A percentile compares a stretch with the other conserved stretches of the same genome.
Conservation (phyloP, 176 grass and related monocot species). For the Aegilops sharonensis region DNA sequence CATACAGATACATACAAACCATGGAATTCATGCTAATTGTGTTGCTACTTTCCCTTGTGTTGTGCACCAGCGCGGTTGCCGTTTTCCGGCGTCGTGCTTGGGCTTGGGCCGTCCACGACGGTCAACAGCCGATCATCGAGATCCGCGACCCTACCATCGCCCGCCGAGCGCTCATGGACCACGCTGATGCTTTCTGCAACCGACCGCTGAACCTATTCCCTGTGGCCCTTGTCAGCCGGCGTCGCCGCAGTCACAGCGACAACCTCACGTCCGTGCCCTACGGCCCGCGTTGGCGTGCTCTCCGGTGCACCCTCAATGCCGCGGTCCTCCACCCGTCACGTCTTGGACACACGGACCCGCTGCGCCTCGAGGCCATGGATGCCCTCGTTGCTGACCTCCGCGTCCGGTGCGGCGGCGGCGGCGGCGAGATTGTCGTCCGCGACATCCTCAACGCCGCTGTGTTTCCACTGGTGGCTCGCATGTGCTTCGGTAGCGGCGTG, state of each 20-base stretch:
- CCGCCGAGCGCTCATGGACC: background rate
- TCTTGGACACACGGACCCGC: background rate
- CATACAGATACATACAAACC: background rate
- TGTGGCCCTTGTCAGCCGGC: background rate
- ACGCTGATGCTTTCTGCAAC: background rate
- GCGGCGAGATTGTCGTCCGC: background rate
- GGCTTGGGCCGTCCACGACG: background rate
- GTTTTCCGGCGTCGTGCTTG: background rate
- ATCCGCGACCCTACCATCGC: background rate
- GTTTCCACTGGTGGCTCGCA: background rate
- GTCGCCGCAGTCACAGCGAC: background rate
- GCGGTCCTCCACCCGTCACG: background rate
- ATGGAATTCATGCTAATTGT: background rate
- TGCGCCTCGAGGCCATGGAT: background rate
- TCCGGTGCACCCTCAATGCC: background rate
- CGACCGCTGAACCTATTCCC: background rate
- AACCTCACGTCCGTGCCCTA: background rate
- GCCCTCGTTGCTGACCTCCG: background rate
- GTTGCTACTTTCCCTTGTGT: background rate
- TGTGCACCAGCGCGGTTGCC: background rate
- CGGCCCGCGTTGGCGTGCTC: background rate
- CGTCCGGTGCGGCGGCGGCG: too few relatives aligned
- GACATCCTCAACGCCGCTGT: background rate
- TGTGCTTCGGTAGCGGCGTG: background rate
- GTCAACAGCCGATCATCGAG: background rate